A percentile compares a stretch with the other conserved stretches of the same genome.
Conservation (phyloP, 306 rosid species). For the Cercis canadensis region DNA sequence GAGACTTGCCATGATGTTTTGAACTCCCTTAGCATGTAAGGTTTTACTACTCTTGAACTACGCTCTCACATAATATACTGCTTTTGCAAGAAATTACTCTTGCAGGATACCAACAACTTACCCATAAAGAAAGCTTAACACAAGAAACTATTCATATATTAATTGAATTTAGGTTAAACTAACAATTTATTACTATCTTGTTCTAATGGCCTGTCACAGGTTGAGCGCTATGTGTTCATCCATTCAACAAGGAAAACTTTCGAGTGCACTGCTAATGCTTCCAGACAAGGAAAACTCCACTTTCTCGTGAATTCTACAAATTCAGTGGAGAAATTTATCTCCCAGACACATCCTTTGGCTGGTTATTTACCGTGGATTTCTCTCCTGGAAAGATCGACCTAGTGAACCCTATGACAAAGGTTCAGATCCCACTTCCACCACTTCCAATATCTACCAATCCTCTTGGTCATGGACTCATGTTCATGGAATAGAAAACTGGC, state of each 20-base stretch:
- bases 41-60: too few relatives aligned
- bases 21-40: too few relatives aligned
- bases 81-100: too few relatives aligned
- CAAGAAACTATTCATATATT: too few relatives aligned
- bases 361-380: neutral
- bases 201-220: too few relatives aligned
- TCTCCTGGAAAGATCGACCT: neutral
- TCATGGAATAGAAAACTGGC: neutral
- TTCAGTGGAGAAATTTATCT: neutral
- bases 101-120: too few relatives aligned
- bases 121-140: too few relatives aligned
- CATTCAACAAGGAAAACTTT: neutral
- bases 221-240: neutral
- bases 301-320: neutral
- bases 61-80: too few relatives aligned
- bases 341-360: conserved; percentile 12
- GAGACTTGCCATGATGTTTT: too few relatives aligned
- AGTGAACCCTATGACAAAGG: neutral
- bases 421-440: neutral
- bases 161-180: too few relatives aligned
- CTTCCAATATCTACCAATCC: neutral
- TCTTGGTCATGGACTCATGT: too few relatives aligned
- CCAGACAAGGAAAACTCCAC: neutral
- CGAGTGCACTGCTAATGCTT: conserved; percentile 14
- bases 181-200: too few relatives aligned